Percentiles rank a stretch among this genome's conserved stretches.
Conservation (phyloP, 2,329 filamentous ascomycete species). For the Cucurbitaria berberidis region DNA sequence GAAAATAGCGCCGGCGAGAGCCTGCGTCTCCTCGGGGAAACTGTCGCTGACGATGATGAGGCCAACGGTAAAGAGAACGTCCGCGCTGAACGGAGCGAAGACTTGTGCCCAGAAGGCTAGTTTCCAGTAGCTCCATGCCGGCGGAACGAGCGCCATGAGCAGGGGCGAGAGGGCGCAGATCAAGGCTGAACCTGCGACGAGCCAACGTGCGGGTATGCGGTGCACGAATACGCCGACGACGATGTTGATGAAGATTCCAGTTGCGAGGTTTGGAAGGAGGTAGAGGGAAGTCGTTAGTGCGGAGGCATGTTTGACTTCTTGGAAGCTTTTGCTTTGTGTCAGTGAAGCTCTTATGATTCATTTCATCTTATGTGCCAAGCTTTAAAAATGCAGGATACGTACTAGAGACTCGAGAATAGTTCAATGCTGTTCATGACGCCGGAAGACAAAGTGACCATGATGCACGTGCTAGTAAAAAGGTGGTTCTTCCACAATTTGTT, state of each 20-base stretch:
- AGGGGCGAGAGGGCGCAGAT: slow-evolving; percentile 57
- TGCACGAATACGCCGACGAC: slow-evolving; percentile 56
- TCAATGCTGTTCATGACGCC: slow-evolving; percentile 48
- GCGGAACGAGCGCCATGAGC: slow-evolving; percentile 61
- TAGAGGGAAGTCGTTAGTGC: slow-evolving; percentile 48
- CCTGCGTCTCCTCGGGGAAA: slow-evolving; percentile 64
- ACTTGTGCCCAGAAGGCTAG: slow-evolving; percentile 52
- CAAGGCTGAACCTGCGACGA: slow-evolving; percentile 51
- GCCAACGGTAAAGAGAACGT: slow-evolving; percentile 63
- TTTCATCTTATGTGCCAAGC: neutral
- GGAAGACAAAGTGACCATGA: slow-evolving; percentile 49
- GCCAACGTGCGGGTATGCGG: slow-evolving; percentile 50
- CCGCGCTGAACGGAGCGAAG: slow-evolving; percentile 51
- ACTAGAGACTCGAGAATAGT: slow-evolving; percentile 52
- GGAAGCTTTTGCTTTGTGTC: slow-evolving; percentile 38
- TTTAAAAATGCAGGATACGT: neutral
- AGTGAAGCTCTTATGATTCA: neutral
- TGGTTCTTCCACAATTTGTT: slow-evolving; percentile 60
- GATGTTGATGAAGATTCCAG: slow-evolving; percentile 52
- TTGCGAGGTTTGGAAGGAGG: slow-evolving; percentile 50
- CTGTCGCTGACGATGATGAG: slow-evolving; percentile 61
- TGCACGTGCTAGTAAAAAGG: slow-evolving; percentile 62
- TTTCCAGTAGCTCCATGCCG: slow-evolving; percentile 60
- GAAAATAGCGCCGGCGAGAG: slow-evolving; percentile 67
- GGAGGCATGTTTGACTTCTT: slow-evolving; percentile 47